phyloP scores from a whole-genome alignment of 345 rosid species.

The Noccaea bulbosa region DNA sequence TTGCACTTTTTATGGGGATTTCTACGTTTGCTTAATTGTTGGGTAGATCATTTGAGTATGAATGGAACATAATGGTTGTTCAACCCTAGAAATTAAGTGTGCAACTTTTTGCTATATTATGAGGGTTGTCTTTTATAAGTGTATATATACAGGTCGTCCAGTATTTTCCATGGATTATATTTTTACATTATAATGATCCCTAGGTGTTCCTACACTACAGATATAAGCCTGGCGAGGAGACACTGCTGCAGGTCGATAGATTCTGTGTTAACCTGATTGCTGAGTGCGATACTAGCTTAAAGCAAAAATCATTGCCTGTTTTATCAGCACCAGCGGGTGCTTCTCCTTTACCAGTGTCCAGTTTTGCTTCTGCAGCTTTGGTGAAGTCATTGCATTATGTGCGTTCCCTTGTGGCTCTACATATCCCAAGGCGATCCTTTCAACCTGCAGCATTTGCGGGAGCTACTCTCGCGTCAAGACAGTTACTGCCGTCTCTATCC shows the following conservation, averaged over 20 bases:
- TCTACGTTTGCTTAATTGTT: slow-evolving; percentile 13
- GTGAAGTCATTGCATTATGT: slow-evolving; percentile 95
- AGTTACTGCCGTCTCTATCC: slow-evolving; percentile 78
- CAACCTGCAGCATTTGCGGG: slow-evolving; percentile 92
- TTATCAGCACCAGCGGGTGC: slow-evolving; percentile 50
- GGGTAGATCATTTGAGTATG: slow-evolving; percentile 30
- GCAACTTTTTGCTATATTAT: not conserved
- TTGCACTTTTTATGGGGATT: slow-evolving; percentile 7
- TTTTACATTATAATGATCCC: slow-evolving; percentile 26
- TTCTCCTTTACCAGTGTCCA: slow-evolving; percentile 80
- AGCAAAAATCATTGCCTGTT: slow-evolving; percentile 52
- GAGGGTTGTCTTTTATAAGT: slow-evolving; percentile 5
- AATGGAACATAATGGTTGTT: slow-evolving; percentile 9
- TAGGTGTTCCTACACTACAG: slow-evolving; percentile 53
- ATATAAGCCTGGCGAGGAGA: slow-evolving; percentile 95
- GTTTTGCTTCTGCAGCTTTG: slow-evolving; percentile 81
- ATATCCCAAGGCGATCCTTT: slow-evolving; percentile 83
- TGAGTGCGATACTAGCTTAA: slow-evolving; percentile 72
- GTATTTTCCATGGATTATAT: slow-evolving; percentile 23
- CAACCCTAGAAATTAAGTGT: slow-evolving; percentile 11
- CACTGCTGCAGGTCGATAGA: slow-evolving; percentile 81
- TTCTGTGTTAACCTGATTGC: slow-evolving; percentile 76
- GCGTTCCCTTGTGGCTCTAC: slow-evolving; percentile 86
- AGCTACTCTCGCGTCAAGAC: slow-evolving; percentile 73
- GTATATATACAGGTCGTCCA: slow-evolving; percentile 14